Evolutionary conservation across 768 basidiomycete genomes (phyloP).

Genomic region (Pisolithus orientalis): DNA sequence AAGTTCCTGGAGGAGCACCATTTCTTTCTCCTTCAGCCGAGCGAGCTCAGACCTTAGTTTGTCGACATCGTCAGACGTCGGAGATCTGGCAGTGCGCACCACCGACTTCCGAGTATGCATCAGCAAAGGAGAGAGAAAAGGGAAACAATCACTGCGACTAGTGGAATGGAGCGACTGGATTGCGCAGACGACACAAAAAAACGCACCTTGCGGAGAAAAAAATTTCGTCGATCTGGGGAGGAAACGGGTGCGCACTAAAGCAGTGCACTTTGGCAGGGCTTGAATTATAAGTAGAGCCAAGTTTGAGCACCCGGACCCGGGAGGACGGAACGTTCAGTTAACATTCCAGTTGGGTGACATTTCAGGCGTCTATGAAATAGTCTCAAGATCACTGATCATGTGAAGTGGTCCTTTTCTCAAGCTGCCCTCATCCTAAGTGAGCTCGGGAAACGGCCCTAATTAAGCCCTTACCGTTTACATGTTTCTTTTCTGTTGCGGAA

Average conservation of each 20-base stretch:
- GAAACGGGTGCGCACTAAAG: neutral
- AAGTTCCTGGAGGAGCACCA: neutral
- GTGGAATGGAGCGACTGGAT: neutral
- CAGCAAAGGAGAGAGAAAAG: neutral
- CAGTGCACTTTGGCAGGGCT: neutral
- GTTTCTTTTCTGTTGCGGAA: neutral
- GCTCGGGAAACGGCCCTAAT: neutral
- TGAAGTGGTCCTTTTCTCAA: conserved; percentile 1
- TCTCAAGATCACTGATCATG: neutral
- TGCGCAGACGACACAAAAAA: neutral
- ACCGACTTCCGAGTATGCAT: neutral
- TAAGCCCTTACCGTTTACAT: neutral
- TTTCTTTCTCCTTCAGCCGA: neutral
- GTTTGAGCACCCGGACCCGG: neutral
- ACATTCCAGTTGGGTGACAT: neutral
- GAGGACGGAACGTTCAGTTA: neutral
- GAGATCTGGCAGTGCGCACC: neutral
- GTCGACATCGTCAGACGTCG: neutral
- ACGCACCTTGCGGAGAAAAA: neutral
- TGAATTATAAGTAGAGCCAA: neutral
- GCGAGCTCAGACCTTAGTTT: neutral
- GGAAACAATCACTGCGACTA: no score
- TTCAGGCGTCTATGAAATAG: neutral
- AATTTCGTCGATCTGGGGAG: neutral
- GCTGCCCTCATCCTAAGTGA: neutral